phyloP scores from a whole-genome alignment of 1,284 basidiomycete species.

The Irpex sp. region DNA sequence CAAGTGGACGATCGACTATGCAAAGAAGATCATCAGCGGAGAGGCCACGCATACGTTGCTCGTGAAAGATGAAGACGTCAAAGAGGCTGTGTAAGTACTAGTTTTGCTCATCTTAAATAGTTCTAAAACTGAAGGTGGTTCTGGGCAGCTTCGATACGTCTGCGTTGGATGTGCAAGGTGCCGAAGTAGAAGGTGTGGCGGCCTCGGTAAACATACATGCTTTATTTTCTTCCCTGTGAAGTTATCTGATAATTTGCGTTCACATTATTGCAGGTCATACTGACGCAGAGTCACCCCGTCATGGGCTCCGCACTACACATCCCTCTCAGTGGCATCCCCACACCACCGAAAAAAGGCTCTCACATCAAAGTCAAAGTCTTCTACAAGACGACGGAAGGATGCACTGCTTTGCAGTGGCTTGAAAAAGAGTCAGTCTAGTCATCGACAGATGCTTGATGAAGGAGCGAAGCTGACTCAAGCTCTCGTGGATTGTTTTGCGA shows the following conservation, averaged over 20 bases:
- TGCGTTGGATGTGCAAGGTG: slow-evolving; percentile 62
- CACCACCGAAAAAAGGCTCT: slow-evolving; percentile 35
- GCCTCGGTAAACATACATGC: slow-evolving; percentile 36
- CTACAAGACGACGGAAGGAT: slow-evolving; percentile 74
- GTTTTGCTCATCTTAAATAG: background rate
- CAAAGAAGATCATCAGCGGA: slow-evolving; percentile 60
- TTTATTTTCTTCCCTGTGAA: background rate
- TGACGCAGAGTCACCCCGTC: slow-evolving; percentile 27
- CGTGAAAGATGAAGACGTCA: slow-evolving; percentile 52
- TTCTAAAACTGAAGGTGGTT: background rate
- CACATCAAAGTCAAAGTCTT: slow-evolving; percentile 51
- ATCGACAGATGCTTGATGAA: too few relatives aligned
- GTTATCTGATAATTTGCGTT: background rate
- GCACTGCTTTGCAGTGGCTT: slow-evolving; percentile 90
- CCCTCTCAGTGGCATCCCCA: slow-evolving; percentile 31
- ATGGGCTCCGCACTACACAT: slow-evolving; percentile 70
- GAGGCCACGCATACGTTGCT: slow-evolving; percentile 63
- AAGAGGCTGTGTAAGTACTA: slow-evolving; percentile 56
- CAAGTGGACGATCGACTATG: slow-evolving; percentile 83
- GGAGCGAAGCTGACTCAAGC: too few relatives aligned
- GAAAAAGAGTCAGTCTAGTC: slow-evolving; percentile 60
- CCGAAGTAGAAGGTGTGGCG: slow-evolving; percentile 47
- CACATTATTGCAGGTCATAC: background rate
- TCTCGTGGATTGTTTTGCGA: too few relatives aligned
- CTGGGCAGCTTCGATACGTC: slow-evolving; percentile 71